phyloP scores from a whole-genome alignment of 257 asterid genomes.

The Solanum sejunctum region DNA sequence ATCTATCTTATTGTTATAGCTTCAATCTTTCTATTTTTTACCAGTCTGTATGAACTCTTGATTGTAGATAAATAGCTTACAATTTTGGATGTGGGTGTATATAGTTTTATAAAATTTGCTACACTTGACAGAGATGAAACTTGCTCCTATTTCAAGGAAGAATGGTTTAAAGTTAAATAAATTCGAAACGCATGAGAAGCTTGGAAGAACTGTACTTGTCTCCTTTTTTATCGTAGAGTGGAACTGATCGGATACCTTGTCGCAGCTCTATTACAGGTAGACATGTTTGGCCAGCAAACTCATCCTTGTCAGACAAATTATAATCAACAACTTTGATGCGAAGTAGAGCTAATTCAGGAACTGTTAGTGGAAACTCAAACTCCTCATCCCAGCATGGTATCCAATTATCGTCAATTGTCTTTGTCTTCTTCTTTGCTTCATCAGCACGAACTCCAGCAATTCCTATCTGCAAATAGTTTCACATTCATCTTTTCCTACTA shows the following conservation, averaged over 20 bases:
- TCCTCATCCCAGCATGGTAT: conserved; percentile 71
- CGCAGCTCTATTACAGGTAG: conserved; percentile 64
- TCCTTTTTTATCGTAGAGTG: conserved; percentile 52
- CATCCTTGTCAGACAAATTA: conserved; percentile 79
- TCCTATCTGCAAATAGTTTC: conserved; percentile 44
- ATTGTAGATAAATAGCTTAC: background rate
- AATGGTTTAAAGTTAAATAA: conserved; percentile 16
- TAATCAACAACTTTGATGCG: conserved; percentile 74
- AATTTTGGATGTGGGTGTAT: background rate
- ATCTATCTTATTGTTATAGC: background rate
- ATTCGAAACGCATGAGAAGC: conserved; percentile 76
- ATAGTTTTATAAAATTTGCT: background rate
- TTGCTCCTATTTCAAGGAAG: background rate
- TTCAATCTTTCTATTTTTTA: background rate
- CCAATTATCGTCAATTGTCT: conserved; percentile 66
- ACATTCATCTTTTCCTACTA: background rate
- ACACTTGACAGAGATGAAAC: background rate
- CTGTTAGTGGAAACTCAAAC: conserved; percentile 62
- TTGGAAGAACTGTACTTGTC: conserved; percentile 40
- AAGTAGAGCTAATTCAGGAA: conserved; percentile 75
- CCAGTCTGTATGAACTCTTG: background rate
- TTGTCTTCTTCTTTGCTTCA: conserved; percentile 56
- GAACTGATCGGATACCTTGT: conserved; percentile 68
- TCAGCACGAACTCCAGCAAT: conserved; percentile 78
- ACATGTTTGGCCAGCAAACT: conserved; percentile 79